A percentile compares a stretch with the other conserved stretches of the same genome.
Evolutionary conservation across 352 stramenopile species (phyloP).

Genomic region (Globisporangium canariense): DNA sequence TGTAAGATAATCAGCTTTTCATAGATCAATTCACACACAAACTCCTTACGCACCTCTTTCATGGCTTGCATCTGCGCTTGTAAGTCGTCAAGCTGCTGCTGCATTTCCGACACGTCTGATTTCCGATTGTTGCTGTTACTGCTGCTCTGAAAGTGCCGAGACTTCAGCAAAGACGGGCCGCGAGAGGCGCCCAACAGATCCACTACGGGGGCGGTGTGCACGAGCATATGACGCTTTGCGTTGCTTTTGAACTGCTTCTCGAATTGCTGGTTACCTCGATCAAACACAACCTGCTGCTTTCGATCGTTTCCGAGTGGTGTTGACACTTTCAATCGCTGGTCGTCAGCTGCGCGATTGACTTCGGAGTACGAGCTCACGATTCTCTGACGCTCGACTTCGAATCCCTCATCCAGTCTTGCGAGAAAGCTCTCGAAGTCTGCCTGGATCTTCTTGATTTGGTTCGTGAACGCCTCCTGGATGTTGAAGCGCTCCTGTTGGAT

Average conservation of each 20-base stretch:
- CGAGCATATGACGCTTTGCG: conserved; percentile 30
- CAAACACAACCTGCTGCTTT: neutral
- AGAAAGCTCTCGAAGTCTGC: conserved; percentile 41
- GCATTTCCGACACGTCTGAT: conserved; percentile 13
- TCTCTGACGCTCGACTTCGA: conserved; percentile 28
- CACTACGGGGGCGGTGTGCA: conserved; percentile 28
- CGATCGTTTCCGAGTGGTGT: neutral
- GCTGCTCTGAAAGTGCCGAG: neutral
- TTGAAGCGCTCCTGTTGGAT: conserved; percentile 65
- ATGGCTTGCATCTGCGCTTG: conserved; percentile 17
- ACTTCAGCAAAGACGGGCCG: neutral
- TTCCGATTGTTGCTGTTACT: conserved; percentile 17
- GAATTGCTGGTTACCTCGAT: conserved; percentile 3
- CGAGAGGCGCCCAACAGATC: conserved; percentile 3
- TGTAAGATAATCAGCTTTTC: neutral
- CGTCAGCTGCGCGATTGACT: neutral
- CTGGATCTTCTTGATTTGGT: conserved; percentile 52
- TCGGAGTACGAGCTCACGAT: conserved; percentile 20
- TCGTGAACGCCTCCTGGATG: conserved; percentile 65
- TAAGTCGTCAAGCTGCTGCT: conserved; percentile 29
- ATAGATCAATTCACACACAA: no score
- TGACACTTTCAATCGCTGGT: neutral
- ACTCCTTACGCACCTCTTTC: conserved; percentile 24
- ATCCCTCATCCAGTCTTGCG: conserved; percentile 40
- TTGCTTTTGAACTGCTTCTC: conserved; percentile 34